Percentiles rank a stretch among this genome's conserved stretches.
Evolutionary conservation across 2,329 filamentous ascomycete genomes (phyloP).

Genomic region (Monilinia fructigena): DNA sequence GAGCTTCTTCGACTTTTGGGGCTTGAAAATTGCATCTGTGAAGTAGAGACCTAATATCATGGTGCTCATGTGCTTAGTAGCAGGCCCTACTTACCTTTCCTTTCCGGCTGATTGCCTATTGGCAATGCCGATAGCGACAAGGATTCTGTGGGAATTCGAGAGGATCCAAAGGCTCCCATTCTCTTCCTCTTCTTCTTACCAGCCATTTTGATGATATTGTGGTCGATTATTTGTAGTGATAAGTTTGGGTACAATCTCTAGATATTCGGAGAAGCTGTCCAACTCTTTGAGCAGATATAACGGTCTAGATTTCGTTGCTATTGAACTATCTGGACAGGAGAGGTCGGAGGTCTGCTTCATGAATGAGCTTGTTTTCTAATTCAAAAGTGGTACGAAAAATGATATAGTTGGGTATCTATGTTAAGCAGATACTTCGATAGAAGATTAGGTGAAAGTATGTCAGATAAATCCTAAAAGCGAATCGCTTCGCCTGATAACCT

Average conservation of each 20-base stretch:
- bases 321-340: background rate
- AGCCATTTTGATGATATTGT: background rate
- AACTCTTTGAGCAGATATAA: too few relatives aligned
- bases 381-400: background rate
- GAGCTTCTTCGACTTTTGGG: background rate
- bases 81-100: background rate
- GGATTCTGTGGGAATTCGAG: background rate
- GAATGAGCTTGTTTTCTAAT: background rate
- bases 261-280: background rate
- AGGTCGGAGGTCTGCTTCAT: background rate
- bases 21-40: background rate
- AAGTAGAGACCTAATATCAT: background rate
- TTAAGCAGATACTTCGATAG: background rate
- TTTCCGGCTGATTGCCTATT: too few relatives aligned
- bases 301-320: background rate
- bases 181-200: constrained; percentile 13
- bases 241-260: background rate
- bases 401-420: fast-evolving
- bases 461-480: background rate
- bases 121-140: background rate
- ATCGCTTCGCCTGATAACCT: background rate
- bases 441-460: fast-evolving
- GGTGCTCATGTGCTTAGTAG: background rate
- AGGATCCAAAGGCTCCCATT: background rate
- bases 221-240: background rate